These are phyloP conservation scores for Phytophthora brassicae DNA, from an alignment of 352 stramenopile genomes.

Conservation along the genomic window DNA sequence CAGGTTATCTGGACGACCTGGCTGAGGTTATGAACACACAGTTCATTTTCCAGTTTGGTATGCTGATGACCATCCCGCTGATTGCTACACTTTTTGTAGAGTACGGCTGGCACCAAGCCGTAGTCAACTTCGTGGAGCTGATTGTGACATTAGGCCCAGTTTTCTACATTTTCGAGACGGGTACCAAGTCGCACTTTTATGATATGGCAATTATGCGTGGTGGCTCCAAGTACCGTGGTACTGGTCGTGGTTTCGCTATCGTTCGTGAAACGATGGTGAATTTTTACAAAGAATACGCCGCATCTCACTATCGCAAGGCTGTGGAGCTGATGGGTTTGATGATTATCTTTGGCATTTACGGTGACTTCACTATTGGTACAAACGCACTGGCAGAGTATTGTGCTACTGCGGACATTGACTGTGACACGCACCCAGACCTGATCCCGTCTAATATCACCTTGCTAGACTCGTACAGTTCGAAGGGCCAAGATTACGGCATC, in stretches of 20 bases:
- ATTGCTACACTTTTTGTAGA: constrained; percentile 81
- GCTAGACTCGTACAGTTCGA: constrained; percentile 53
- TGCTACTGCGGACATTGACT: constrained; percentile 44
- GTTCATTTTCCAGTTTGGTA: constrained; percentile 86
- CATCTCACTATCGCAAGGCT: constrained; percentile 86
- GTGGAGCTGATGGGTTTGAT: constrained; percentile 86
- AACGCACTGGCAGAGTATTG: constrained; percentile 51
- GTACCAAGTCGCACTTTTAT: constrained; percentile 88
- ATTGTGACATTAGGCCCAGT: constrained; percentile 78
- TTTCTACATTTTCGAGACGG: constrained; percentile 88
- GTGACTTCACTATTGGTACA: constrained; percentile 72
- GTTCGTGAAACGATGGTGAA: constrained; percentile 85
- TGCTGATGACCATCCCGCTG: constrained; percentile 80
- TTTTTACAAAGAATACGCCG: constrained; percentile 88
- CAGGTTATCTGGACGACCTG: constrained; percentile 63
- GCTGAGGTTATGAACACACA: constrained; percentile 84
- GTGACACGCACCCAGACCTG: constrained; percentile 43
- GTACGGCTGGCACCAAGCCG: constrained; percentile 76
- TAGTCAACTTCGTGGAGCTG: constrained; percentile 73
- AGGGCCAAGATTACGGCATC: constrained; percentile 76
- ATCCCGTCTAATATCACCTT: constrained; percentile 73
- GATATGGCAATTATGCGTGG: constrained; percentile 82
- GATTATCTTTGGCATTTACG: constrained; percentile 81
- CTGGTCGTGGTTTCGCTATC: constrained; percentile 85
- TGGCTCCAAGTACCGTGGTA: constrained; percentile 86